Percentiles rank a stretch among this genome's conserved stretches.
Conservation (phyloP, 257 asterid species). For the Buddleja alternifolia region DNA sequence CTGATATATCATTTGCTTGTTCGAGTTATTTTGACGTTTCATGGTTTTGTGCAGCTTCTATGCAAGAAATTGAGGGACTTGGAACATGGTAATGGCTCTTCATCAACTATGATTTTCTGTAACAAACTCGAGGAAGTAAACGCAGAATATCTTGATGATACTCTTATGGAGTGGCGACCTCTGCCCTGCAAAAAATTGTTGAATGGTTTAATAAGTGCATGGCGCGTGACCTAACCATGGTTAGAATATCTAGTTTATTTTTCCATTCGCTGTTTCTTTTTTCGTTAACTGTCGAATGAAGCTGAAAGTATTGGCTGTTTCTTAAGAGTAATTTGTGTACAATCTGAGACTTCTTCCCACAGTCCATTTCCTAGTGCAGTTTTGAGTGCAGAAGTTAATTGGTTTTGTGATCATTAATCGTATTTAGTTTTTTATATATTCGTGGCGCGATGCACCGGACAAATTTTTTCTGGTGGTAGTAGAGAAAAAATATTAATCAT, state of each 20-base stretch:
- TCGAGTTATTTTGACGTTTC: background rate
- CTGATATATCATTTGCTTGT: background rate
- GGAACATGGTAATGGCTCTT: background rate
- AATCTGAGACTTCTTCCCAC: background rate
- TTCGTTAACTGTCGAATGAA: background rate
- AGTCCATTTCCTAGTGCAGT: background rate
- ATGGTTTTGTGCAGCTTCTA: conserved; percentile 10
- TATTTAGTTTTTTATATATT: background rate
- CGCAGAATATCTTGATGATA: background rate
- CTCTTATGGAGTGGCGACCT: conserved; percentile 6
- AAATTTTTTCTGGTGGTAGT: background rate
- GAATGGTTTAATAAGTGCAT: background rate
- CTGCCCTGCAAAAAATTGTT: conserved; percentile 16
- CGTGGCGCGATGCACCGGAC: background rate
- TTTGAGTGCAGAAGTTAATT: background rate
- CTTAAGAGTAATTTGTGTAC: background rate
- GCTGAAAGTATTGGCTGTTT: background rate
- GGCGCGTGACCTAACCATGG: background rate
- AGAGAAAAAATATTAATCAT: background rate
- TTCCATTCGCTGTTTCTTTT: background rate
- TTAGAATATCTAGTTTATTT: background rate
- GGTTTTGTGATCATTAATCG: background rate
- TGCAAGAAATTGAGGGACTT: background rate
- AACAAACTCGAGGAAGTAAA: background rate
- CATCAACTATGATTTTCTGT: too few species aligned